Evolutionary conservation across 73 alveolate genomes (phyloP), one percentile per base, ranked within the genome.

Genomic region (Tetrahymena elliotti): DNA sequence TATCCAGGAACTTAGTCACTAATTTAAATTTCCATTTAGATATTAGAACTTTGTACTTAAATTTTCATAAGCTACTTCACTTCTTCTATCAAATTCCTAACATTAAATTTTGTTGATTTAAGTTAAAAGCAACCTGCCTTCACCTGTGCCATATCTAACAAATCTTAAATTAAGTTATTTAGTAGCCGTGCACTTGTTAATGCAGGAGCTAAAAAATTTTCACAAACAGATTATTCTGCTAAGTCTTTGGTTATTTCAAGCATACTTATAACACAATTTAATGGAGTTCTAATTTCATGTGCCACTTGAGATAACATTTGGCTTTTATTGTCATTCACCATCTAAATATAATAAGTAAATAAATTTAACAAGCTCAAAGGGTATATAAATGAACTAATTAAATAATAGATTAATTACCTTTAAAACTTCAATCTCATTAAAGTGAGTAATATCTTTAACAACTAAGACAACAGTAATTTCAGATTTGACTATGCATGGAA

Each of bases 271-370:
- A 94, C 93, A 52, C 96, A 94, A 18, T 36, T 88, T 3, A 94
- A 34, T 22, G 96, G 96, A 33, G 96, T 94, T 94, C 96, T 94
- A 4, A 94, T 88, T 52, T 94, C 96, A 88, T 94, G 96, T 0
- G 95, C 47, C 16, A 94, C 96, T 84, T 68, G 84, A 84, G 93
- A 52, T 33, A 94, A 84, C 33, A 68, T 68, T 24, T 68, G n/a
- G 22, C 88, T 68, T 68, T 68, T 68, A 68, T 68, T 68, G 16
- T 68, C 88, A 68, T 68, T 68, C 11, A 68, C 88, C 88, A 68
- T 68, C 88, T 68, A 68, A 0, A 10, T 68, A 4, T 10, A 8
- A n/a, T n/a, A n/a, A n/a, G n/a, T n/a, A n/a, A n/a, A n/a, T n/a
- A n/a, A n/a, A n/a, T n/a, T n/a, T n/a, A n/a, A n/a, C n/a, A n/a